Base-by-base conservation (phyloP, 2,329 filamentous ascomycete species). In the Exophiala xenobiotica region DNA sequence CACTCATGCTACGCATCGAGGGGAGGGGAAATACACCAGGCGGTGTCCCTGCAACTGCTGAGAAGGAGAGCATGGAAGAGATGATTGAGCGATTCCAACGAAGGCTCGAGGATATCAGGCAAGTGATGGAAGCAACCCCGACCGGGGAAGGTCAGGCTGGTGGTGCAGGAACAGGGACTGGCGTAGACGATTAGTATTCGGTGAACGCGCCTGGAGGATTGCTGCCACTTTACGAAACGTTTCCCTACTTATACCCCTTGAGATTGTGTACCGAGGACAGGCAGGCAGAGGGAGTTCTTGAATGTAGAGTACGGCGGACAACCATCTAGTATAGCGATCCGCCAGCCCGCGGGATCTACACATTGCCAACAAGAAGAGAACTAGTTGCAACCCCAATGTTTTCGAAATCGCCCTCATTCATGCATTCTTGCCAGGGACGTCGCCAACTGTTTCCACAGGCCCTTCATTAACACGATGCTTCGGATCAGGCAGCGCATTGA, bases 21-120 rank as follows among this genome's bases (percentile, higher is more conserved):
- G 74, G 74, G 6, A 45, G 58, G 19, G 54, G 54, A 3, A 55
- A 55, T 39, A 57, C 52, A 9, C 58, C 58, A 5, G 44, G 50
- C 26, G 57, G 65, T 0, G 71, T 69, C 1, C 49, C 64, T 2
- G 52, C 60, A 3, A 54, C 46, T 3, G 53, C 57, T 11, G 59
- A 64, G 27, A 53, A 61, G 4, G 67, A 67, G 52, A 65, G 64
- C 31, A 57, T 74, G 51, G 72, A 72, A 53, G 71, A 72, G 26
- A 72, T 75, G 72, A 71, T 75, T 66, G 71, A 70, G 33, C 67
- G 71, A 29, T 75, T 76, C 58, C 70, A 71, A 42, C 71, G 67
- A 52, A 61, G 72, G 19, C 67, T 77, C 63, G 64, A 60, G 9
- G 72, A 74, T 54, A 61, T 76, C 56, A 67, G 70, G 45, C 64